Conservation (phyloP, 257 asterid genomes). For the Solanum bukasovii region DNA sequence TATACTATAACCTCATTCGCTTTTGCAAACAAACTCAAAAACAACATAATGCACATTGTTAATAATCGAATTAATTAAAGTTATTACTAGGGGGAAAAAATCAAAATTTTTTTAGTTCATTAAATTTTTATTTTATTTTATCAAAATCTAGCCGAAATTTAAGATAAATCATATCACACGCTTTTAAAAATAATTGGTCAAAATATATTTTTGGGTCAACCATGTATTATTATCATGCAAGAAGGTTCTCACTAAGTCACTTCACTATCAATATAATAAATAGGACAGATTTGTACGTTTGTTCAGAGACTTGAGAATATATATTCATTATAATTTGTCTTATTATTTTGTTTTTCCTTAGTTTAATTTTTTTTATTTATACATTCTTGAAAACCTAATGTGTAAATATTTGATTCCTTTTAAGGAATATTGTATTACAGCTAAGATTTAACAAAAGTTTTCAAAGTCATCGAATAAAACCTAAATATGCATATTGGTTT, state of each 20-base stretch:
- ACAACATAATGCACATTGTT: background rate
- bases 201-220: background rate
- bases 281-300: background rate
- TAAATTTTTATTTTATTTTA: background rate
- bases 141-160: background rate
- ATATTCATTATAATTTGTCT: background rate
- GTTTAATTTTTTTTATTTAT: background rate
- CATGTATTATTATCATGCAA: background rate
- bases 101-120: background rate
- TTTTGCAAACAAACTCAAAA: background rate
- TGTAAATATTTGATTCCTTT: background rate
- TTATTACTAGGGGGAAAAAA: background rate
- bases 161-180: background rate
- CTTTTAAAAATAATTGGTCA: background rate
- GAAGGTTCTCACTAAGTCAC: constrained; percentile 3
- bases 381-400: background rate
- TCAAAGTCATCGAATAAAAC: constrained; percentile 5
- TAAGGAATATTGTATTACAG: background rate
- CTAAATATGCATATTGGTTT: background rate
- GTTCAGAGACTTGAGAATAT: background rate
- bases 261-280: background rate
- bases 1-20: background rate
- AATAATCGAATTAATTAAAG: background rate
- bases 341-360: background rate
- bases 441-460: background rate